phyloP scores from a whole-genome alignment of 176 grass and related monocot genomes.

The Themeda triandra region DNA sequence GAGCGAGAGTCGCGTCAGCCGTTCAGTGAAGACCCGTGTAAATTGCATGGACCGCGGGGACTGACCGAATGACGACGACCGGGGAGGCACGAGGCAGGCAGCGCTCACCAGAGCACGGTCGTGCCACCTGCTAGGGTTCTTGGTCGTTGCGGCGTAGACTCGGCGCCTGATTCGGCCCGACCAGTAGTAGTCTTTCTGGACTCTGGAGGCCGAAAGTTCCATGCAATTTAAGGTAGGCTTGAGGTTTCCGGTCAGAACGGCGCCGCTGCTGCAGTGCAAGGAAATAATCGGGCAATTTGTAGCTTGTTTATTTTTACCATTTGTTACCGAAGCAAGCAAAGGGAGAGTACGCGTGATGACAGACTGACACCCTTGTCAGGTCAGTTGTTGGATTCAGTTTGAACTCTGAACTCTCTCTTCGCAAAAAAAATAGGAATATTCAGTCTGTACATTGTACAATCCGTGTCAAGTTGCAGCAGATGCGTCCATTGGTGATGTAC shows the following conservation, averaged over 20 bases:
- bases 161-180: background rate
- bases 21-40: background rate
- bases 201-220: background rate
- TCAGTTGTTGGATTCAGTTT: background rate
- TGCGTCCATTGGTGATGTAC: background rate
- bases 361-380: background rate
- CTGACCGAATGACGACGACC: background rate
- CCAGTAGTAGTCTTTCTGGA: background rate
- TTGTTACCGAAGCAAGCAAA: background rate
- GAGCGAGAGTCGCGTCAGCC: background rate
- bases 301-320: background rate
- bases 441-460: background rate
- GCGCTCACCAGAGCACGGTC: too few relatives aligned
- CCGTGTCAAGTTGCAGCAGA: background rate
- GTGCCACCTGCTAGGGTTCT: background rate
- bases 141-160: background rate
- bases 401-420: too few relatives aligned
- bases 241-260: background rate
- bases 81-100: too few relatives aligned
- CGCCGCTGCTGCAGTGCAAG: too few relatives aligned
- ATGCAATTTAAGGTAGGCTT: background rate
- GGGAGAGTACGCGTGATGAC: background rate
- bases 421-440: background rate
- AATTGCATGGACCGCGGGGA: background rate
- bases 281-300: background rate